Evolutionary conservation across 2,329 filamentous ascomycete species (phyloP).

Genomic region (Claviceps arundinis): DNA sequence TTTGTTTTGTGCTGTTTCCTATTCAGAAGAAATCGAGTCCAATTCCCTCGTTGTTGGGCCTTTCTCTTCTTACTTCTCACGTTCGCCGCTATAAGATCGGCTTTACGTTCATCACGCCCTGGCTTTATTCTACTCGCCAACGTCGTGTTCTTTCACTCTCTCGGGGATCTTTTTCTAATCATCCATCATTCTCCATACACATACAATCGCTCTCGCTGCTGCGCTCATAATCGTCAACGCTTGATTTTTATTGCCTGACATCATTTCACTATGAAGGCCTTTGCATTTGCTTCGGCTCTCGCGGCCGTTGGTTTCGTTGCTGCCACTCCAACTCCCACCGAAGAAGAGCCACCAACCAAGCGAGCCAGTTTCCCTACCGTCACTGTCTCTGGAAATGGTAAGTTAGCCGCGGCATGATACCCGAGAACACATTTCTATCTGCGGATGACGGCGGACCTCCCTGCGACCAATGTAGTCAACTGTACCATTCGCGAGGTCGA

Average conservation of each 20-base stretch:
- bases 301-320: constrained; percentile 30
- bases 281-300: constrained; percentile 33
- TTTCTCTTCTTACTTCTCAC: constrained; percentile 11
- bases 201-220: background rate
- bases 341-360: constrained; percentile 34
- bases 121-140: constrained; percentile 2
- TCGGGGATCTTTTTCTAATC: constrained; percentile 3
- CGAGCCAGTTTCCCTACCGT: constrained; percentile 36
- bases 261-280: constrained; percentile 33
- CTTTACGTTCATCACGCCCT: constrained; percentile 3
- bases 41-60: constrained; percentile 25
- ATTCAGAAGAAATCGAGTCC: constrained; percentile 9
- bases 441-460: background rate
- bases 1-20: constrained; percentile 7
- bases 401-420: constrained; percentile 4
- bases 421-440: background rate
- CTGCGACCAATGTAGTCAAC: background rate
- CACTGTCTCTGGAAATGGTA: constrained; percentile 45
- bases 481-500: background rate
- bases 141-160: constrained; percentile 9
- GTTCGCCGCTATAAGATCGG: constrained; percentile 5
- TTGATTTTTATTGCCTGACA: constrained; percentile 7
- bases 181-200: background rate
- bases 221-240: background rate
- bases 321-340: constrained; percentile 37